Base-by-base conservation (phyloP, 2,329 filamentous ascomycete species). In the Verticillium albo-atrum region DNA sequence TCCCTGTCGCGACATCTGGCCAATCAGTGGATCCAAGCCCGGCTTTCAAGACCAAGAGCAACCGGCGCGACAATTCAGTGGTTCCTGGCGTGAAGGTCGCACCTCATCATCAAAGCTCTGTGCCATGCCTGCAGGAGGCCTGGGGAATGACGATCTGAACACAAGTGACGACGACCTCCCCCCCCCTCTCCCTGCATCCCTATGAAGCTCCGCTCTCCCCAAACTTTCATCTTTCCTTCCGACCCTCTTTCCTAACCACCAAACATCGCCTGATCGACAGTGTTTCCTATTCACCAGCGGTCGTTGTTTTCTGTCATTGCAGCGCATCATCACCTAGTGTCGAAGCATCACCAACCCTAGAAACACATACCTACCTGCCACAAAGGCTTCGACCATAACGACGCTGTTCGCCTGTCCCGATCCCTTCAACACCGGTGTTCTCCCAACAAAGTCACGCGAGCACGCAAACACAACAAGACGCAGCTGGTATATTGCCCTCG, bases 31-130 rank as follows among this genome's bases (percentile, higher is more conserved):
- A 20, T 14, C 51, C 56, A 35, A 56, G 58, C 55, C 26, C 47
- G n/a, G 53, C 58, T 54, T 58, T 54, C 50, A 28, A 53, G 58
- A 23, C 32, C 58, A 53, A 54, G 56, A 57, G 55, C 55, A 56
- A 42, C 53, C 60, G 55, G 53, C 42, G 42, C 42, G n/a, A 50
- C 42, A 23, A 23, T 50, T 50, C 42, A 50, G 20, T 50, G 42
- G 20, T 12, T 50, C 42, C 12, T 50, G n/a, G 25, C 20, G 9
- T 9, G 42, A 20, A 50, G 25, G 20, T 25, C 20, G 42, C 42
- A 50, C 42, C 42, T 14, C 42, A 50, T 50, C 42, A 20, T 20
- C 20, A 20, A 50, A 50, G 42, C 42, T 25, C 9, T 50, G 42
- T 50, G 20, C 42, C 42, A 50, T 50, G 17, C 42, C n/a, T 50